Conservation (phyloP, 2,329 filamentous ascomycete genomes). For the Microdochium paspali region DNA sequence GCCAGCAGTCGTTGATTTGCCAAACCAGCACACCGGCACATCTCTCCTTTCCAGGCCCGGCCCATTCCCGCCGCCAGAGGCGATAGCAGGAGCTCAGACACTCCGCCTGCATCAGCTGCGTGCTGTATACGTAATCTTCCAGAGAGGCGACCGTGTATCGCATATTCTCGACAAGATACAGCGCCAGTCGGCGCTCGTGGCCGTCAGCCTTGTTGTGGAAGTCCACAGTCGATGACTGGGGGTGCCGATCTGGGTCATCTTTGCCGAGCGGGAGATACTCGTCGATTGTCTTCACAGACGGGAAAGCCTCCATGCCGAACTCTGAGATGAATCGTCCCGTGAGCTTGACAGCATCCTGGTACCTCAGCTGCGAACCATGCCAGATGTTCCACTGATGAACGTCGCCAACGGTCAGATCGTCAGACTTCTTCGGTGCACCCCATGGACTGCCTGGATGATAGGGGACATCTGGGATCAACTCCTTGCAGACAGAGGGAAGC, state of each 20-base stretch:
- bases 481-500: slow-evolving; percentile 61
- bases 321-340: slow-evolving; percentile 90
- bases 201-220: slow-evolving; percentile 96
- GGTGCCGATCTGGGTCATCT: slow-evolving; percentile 65
- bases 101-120: slow-evolving; percentile 62
- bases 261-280: slow-evolving; percentile 59
- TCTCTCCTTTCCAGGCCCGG: slow-evolving; percentile 59
- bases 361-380: slow-evolving; percentile 87
- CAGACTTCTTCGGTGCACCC: slow-evolving; percentile 65
- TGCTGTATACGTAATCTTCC: slow-evolving; percentile 63
- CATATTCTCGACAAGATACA: slow-evolving; percentile 87
- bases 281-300: slow-evolving; percentile 74
- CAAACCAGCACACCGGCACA: slow-evolving; percentile 72
- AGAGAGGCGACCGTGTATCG: slow-evolving; percentile 51
- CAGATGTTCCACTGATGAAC: slow-evolving; percentile 97
- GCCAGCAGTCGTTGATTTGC: slow-evolving; percentile 86
- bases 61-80: slow-evolving; percentile 69
- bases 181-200: slow-evolving; percentile 75
- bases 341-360: slow-evolving; percentile 81
- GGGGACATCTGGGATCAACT: slow-evolving; percentile 59
- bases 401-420: slow-evolving; percentile 76
- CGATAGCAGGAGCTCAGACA: slow-evolving; percentile 56
- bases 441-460: slow-evolving; percentile 84
- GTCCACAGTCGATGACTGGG: slow-evolving; percentile 79
- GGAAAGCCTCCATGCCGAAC: slow-evolving; percentile 93